Evolutionary conservation across 202 grass and related monocot species (phyloP).

Genomic region (Schoenoplectus tabernaemontani): DNA sequence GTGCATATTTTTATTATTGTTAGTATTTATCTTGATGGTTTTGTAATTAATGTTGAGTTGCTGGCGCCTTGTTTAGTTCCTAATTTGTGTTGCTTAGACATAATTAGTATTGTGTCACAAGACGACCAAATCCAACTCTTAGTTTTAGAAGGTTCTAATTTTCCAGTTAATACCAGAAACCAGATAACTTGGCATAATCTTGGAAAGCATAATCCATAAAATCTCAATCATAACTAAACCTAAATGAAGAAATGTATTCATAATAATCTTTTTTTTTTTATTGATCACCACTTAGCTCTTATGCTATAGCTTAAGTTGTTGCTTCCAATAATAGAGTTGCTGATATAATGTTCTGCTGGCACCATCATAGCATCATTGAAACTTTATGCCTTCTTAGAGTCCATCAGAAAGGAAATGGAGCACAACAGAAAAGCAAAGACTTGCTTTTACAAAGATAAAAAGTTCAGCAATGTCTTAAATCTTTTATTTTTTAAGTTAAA

Average conservation of each 20-base stretch:
- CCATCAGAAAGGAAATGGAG: background rate
- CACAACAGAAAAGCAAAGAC: constrained; percentile 6
- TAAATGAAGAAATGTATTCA: background rate
- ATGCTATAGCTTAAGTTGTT: background rate
- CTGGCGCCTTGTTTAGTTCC: background rate
- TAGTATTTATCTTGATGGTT: background rate
- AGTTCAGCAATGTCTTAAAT: background rate
- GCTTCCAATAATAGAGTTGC: background rate
- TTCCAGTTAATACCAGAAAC: background rate
- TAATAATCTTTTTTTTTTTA: background rate
- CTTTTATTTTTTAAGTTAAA: background rate
- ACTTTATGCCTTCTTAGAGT: background rate
- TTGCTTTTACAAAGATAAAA: background rate
- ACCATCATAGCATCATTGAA: constrained; percentile 8
- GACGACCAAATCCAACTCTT: background rate
- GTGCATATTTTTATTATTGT: background rate
- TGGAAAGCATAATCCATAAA: background rate
- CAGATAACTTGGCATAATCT: background rate
- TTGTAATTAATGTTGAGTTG: background rate
- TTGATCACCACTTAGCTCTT: background rate
- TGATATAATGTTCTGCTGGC: background rate
- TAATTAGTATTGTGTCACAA: background rate
- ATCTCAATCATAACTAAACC: too few relatives aligned
- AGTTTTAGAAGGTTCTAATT: background rate
- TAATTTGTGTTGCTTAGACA: background rate